A percentile compares a stretch with the other conserved stretches of the same genome.
Evolutionary conservation across 2,329 filamentous ascomycete genomes (phyloP).

Genomic region (Catunica adiposa): DNA sequence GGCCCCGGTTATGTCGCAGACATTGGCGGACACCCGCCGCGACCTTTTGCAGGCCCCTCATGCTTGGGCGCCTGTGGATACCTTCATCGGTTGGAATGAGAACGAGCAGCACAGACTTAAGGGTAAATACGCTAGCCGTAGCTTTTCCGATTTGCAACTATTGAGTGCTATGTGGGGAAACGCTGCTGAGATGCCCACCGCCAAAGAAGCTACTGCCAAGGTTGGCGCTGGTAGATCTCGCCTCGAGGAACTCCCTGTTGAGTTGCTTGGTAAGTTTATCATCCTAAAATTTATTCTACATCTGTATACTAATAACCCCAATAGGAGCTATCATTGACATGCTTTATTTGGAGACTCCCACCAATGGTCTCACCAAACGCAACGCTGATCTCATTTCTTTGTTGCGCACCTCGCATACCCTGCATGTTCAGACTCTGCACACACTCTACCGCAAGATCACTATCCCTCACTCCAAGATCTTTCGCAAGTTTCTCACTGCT

Average conservation of each 20-base stretch:
- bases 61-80: constrained; percentile 40
- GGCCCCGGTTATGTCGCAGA: constrained; percentile 20
- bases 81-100: constrained; percentile 46
- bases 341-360: constrained; percentile 55
- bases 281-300: not conserved
- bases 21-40: not conserved
- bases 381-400: constrained; percentile 66
- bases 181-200: constrained; percentile 17
- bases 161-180: constrained; percentile 37
- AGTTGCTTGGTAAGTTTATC: constrained; percentile 48
- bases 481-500: constrained; percentile 62
- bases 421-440: constrained; percentile 56
- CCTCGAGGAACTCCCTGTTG: constrained; percentile 51
- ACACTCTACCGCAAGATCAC: constrained; percentile 67
- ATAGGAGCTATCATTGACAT: constrained; percentile 58
- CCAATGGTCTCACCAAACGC: constrained; percentile 54
- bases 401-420: constrained; percentile 55
- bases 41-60: constrained; percentile 24
- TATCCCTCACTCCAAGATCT: constrained; percentile 68
- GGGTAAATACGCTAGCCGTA: constrained; percentile 43
- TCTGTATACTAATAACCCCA: constrained; percentile 6
- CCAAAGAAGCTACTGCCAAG: constrained; percentile 14
- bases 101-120: constrained; percentile 31
- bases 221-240: constrained; percentile 31
- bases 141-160: constrained; percentile 42